Evolutionary conservation across 176 grass and related monocot genomes (phyloP).

Genomic region (Thalia dealbata): DNA sequence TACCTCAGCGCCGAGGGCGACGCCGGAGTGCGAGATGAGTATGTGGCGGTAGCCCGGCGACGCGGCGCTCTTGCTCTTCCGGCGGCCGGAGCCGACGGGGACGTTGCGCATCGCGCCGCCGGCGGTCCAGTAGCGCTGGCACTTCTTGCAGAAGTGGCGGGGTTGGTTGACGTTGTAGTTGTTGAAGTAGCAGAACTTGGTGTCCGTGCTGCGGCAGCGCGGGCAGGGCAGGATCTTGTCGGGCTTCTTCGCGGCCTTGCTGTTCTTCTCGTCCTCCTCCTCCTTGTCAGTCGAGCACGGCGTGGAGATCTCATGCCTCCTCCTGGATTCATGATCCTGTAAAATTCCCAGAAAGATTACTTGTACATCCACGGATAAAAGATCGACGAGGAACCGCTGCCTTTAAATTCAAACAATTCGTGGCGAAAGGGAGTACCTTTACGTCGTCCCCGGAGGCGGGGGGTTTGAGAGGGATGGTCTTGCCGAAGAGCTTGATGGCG

Average conservation of each 20-base stretch:
- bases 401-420: too few species aligned
- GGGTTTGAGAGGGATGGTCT: background rate
- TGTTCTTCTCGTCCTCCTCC: background rate
- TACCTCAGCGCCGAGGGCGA: too few species aligned
- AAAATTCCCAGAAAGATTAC: background rate
- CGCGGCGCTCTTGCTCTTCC: conserved; percentile 3
- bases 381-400: too few species aligned
- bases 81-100: conserved; percentile 6
- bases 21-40: background rate
- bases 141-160: conserved; percentile 86
- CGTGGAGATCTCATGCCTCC: background rate
- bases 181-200: conserved; percentile 99
- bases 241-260: background rate
- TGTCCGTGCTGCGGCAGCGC: conserved; percentile 49
- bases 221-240: conserved; percentile 10
- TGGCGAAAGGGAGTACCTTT: background rate
- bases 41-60: background rate
- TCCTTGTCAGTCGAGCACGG: background rate
- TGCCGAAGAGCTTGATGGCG: conserved; percentile 11
- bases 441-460: background rate
- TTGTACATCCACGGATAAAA: too few species aligned
- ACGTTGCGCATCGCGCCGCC: conserved; percentile 33
- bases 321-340: background rate
- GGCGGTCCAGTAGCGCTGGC: conserved; percentile 94
- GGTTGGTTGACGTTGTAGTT: conserved; percentile 99